Evolutionary conservation across 768 basidiomycete species (phyloP).

Genomic region (Termitomyces sp.): DNA sequence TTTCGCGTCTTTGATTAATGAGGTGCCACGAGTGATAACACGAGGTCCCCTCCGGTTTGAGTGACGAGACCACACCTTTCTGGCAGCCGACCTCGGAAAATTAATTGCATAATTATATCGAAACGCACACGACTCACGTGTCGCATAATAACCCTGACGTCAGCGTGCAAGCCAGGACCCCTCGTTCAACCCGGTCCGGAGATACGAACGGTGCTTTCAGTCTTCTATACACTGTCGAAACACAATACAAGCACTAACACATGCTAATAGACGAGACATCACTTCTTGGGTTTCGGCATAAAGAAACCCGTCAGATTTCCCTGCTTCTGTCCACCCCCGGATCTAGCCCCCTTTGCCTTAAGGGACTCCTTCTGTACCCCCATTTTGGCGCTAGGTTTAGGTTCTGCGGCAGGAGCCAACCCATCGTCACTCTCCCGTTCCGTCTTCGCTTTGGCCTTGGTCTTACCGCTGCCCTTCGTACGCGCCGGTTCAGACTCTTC

Average conservation of each 20-base stretch:
- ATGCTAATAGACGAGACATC: background rate
- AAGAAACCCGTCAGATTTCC: conserved; percentile 32
- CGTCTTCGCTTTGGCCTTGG: conserved; percentile 17
- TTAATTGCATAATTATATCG: no score
- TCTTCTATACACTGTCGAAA: no score
- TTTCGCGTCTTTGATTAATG: no score
- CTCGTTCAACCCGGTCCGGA: no score
- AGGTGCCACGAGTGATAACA: conserved; percentile 8
- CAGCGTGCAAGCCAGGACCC: no score
- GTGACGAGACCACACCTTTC: no score
- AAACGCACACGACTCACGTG: no score
- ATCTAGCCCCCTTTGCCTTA: conserved; percentile 6
- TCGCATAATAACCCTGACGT: no score
- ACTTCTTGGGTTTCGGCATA: conserved; percentile 22
- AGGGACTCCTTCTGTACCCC: background rate
- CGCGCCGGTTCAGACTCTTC: conserved; percentile 33
- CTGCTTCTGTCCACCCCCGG: conserved; percentile 17
- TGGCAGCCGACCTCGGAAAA: background rate
- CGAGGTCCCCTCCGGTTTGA: background rate
- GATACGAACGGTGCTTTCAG: no score
- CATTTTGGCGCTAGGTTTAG: conserved; percentile 7
- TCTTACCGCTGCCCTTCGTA: conserved; percentile 22
- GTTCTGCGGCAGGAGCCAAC: conserved; percentile 3
- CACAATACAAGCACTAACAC: no score
- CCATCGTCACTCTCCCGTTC: conserved; percentile 11